These are phyloP conservation scores for Pseudocercospora cruenta DNA, from an alignment of 2,329 filamentous ascomycete genomes.

Conservation along the genomic window DNA sequence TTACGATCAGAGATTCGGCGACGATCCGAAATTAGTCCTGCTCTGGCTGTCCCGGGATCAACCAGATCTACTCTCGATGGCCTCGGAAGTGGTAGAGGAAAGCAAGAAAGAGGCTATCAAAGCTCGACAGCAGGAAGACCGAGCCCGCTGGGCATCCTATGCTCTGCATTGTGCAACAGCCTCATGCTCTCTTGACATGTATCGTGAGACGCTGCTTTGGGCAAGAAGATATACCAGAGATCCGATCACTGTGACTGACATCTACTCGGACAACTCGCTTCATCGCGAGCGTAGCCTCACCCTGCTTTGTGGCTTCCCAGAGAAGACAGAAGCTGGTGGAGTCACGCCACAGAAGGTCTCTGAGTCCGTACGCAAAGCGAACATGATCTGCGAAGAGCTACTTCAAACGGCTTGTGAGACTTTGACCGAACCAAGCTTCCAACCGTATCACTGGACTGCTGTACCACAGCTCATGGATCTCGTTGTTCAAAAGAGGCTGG, in stretches of 20 bases:
- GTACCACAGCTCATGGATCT: slow-evolving; percentile 17
- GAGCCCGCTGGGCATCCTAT: slow-evolving; percentile 37
- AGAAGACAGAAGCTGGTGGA: background rate
- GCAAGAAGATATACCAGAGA: slow-evolving; percentile 44
- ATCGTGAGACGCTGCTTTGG: slow-evolving; percentile 41
- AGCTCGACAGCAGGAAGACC: slow-evolving; percentile 34
- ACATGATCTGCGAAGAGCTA: slow-evolving; percentile 35
- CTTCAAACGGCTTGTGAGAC: slow-evolving; percentile 38
- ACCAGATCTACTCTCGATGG: slow-evolving; percentile 12
- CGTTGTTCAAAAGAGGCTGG: slow-evolving; percentile 24
- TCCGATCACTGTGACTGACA: slow-evolving; percentile 33
- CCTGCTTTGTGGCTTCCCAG: slow-evolving; percentile 22
- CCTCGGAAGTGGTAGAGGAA: slow-evolving; percentile 23
- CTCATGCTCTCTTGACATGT: slow-evolving; percentile 39
- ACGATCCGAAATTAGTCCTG: slow-evolving; percentile 18
- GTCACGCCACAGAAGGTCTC: slow-evolving; percentile 32
- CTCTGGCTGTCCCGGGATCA: slow-evolving; percentile 16
- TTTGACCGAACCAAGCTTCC: slow-evolving; percentile 41
- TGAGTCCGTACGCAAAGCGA: slow-evolving; percentile 33
- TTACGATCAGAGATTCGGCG: background rate
- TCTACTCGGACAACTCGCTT: slow-evolving; percentile 32
- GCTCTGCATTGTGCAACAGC: slow-evolving; percentile 38
- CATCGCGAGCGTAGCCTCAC: slow-evolving; percentile 31
- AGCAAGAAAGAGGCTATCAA: slow-evolving; percentile 31
- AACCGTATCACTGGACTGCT: slow-evolving; percentile 21